Percentiles rank a stretch among this genome's conserved stretches.
These are phyloP conservation scores for Rhynchospora breviuscula DNA, from an alignment of 176 grass and related monocot species.

Conservation along the genomic window DNA sequence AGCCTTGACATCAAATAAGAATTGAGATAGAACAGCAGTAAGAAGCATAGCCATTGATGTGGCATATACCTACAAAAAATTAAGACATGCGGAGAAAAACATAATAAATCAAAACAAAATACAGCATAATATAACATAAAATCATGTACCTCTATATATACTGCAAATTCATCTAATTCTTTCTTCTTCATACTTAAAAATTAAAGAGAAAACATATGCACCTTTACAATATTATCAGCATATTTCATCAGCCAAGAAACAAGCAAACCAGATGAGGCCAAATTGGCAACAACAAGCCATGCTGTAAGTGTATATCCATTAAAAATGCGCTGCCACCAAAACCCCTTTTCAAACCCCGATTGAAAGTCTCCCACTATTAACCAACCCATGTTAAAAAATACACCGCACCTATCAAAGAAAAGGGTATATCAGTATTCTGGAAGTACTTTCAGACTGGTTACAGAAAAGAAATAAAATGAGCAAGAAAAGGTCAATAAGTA, in stretches of 20 bases:
- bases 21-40: conserved; percentile 85
- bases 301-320: conserved; percentile 81
- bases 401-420: conserved; percentile 64
- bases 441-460: neutral
- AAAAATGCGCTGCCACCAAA: conserved; percentile 78
- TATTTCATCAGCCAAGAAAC: conserved; percentile 99
- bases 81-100: conserved; percentile 18
- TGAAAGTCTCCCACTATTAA: conserved; percentile 76
- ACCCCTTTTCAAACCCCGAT: conserved; percentile 79
- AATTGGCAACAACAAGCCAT: conserved; percentile 96
- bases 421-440: conserved; percentile 1
- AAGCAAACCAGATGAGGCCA: conserved; percentile 83
- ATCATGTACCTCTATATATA: neutral
- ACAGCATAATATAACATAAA: neutral
- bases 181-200: neutral
- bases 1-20: conserved; percentile 73
- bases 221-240: conserved; percentile 98
- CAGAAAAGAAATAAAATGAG: neutral
- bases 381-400: conserved; percentile 86
- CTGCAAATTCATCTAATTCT: conserved; percentile 4
- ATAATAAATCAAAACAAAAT: neutral
- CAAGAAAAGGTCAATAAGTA: conserved; percentile 36
- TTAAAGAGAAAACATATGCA: conserved; percentile 23
- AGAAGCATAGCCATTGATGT: conserved; percentile 99
- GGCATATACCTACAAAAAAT: conserved; percentile 71